Percentiles rank a stretch among this genome's conserved stretches.
Evolutionary conservation across 2,329 filamentous ascomycete genomes (phyloP).

Genomic region (Fusarium bulbicola): DNA sequence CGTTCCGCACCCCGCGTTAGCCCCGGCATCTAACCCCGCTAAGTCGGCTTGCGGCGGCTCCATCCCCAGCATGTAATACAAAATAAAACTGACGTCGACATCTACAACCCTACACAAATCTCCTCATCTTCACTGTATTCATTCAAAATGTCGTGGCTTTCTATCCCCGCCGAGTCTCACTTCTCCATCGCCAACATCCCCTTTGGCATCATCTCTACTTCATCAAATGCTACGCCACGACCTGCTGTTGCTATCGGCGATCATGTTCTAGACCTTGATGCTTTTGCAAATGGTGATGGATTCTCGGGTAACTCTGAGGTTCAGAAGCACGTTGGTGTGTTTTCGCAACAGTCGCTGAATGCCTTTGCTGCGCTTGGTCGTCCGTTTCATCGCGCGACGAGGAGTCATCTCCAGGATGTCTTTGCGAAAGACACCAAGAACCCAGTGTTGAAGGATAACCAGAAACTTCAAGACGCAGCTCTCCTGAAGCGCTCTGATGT

Average conservation of each 20-base stretch:
- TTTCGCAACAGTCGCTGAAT: constrained; percentile 45
- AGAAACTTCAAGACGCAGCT: constrained; percentile 42
- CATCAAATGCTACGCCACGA: constrained; percentile 63
- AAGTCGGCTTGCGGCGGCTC: constrained; percentile 32
- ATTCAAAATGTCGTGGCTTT: constrained; percentile 43
- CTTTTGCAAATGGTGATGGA: constrained; percentile 60
- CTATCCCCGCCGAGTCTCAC: constrained; percentile 46
- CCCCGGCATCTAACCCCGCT: constrained; percentile 13
- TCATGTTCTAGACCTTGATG: constrained; percentile 74
- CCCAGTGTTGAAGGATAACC: constrained; percentile 50
- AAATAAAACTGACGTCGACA: background rate
- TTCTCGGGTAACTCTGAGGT: constrained; percentile 47
- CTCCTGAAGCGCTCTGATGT: constrained; percentile 54
- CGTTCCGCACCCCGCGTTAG: background rate
- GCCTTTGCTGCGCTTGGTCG: constrained; percentile 65
- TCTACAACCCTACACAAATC: background rate
- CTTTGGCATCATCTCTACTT: constrained; percentile 81
- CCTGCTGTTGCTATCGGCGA: constrained; percentile 78
- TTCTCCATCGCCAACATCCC: constrained; percentile 78
- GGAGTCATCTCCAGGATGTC: constrained; percentile 72
- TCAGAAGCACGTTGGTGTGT: constrained; percentile 39
- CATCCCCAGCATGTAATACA: constrained; percentile 14
- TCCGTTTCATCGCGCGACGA: constrained; percentile 73
- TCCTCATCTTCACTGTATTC: background rate
- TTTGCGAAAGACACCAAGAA: constrained; percentile 62